A percentile compares a stretch with the other conserved stretches of the same genome.
phyloP scores from a whole-genome alignment of 2,329 filamentous ascomycete genomes.

The Achaetomium macrosporum region DNA sequence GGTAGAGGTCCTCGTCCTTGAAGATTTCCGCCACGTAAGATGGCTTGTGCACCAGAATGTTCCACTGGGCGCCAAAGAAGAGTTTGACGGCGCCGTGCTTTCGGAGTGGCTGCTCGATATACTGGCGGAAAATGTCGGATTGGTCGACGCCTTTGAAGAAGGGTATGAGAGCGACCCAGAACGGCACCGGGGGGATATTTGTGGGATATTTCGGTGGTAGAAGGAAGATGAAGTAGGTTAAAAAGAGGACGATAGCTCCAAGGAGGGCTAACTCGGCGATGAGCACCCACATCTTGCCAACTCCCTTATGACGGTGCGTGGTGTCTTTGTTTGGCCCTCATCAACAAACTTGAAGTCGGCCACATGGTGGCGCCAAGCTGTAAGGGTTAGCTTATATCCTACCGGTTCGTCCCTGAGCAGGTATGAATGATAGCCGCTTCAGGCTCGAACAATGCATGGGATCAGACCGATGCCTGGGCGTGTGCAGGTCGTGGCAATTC shows the following conservation, averaged over 20 bases:
- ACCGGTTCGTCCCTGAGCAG: too few relatives aligned
- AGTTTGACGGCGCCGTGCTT: conserved; percentile 42
- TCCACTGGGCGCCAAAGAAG: conserved; percentile 45
- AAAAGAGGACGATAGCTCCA: neutral
- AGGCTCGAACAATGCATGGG: too few relatives aligned
- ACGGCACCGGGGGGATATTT: conserved; percentile 39
- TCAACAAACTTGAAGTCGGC: too few relatives aligned
- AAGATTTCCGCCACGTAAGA: conserved; percentile 37
- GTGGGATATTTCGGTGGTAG: conserved; percentile 24
- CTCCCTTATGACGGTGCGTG: neutral
- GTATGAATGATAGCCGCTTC: too few relatives aligned
- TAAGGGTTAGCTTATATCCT: too few relatives aligned
- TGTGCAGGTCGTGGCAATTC: too few relatives aligned
- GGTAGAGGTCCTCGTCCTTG: conserved; percentile 28
- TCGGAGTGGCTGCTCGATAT: conserved; percentile 34
- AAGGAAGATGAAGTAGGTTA: conserved; percentile 12
- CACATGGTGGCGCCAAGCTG: too few relatives aligned
- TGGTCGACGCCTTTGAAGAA: conserved; percentile 40
- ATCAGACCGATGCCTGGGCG: too few relatives aligned
- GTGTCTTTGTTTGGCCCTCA: neutral
- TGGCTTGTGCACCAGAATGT: conserved; percentile 40
- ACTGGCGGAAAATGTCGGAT: conserved; percentile 34
- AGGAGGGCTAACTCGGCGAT: conserved; percentile 9
- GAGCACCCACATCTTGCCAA: conserved; percentile 6
- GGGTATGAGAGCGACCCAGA: conserved; percentile 39